phyloP scores from a whole-genome alignment of 1,139 yeast genomes.

The Saccharomyces hybrid region DNA sequence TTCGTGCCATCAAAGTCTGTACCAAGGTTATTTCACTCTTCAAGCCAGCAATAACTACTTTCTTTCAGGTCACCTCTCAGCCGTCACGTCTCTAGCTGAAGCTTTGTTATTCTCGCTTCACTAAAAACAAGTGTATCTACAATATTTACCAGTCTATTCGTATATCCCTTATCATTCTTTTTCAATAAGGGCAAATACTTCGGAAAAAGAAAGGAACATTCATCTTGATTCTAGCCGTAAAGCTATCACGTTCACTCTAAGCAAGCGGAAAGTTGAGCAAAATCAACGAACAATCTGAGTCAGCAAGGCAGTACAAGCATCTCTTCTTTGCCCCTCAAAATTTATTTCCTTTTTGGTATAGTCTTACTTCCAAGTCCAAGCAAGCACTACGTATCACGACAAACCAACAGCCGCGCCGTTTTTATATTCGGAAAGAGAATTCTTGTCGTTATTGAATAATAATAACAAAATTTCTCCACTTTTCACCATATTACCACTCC shows the following conservation, averaged over 20 bases:
- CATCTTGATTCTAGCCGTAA: neutral
- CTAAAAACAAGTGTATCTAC: neutral
- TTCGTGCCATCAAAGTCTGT: neutral
- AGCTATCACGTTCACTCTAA: neutral
- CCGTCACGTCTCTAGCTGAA: neutral
- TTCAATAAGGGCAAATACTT: neutral
- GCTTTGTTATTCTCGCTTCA: neutral
- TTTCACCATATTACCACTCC: neutral
- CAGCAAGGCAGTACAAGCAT: neutral
- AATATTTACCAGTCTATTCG: neutral
- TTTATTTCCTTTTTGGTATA: neutral
- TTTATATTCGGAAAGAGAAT: neutral
- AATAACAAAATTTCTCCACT: neutral
- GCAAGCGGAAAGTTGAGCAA: neutral
- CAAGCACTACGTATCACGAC: neutral
- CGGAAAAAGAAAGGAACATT: neutral
- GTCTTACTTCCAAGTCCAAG: neutral
- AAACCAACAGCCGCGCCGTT: neutral
- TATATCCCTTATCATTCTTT: neutral
- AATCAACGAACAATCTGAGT: neutral
- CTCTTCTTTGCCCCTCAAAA: neutral
- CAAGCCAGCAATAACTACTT: neutral
- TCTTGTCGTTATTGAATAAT: neutral
- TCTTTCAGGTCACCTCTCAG: neutral
- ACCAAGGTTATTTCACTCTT: neutral